phyloP scores from a whole-genome alignment of 345 rosid genomes.

The Punica granatum region DNA sequence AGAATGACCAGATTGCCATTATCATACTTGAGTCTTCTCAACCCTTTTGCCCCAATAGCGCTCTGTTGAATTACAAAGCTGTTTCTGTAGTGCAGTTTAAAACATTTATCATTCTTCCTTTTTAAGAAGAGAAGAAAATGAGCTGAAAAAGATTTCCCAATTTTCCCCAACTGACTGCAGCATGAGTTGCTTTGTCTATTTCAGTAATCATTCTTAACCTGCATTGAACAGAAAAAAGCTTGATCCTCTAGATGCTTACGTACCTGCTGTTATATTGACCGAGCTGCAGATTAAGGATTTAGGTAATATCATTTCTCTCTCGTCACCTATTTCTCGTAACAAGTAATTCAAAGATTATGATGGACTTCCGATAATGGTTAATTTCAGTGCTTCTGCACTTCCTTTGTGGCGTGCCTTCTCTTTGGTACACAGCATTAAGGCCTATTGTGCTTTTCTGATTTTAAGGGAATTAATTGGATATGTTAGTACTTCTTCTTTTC shows the following conservation, averaged over 20 bases:
- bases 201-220: slow-evolving; percentile 1
- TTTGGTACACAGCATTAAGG: too few species aligned
- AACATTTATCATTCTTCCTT: background rate
- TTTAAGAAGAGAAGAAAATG: background rate
- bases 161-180: background rate
- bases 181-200: background rate
- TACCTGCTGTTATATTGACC: slow-evolving; percentile 76
- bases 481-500: background rate
- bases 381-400: background rate
- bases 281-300: slow-evolving; percentile 63
- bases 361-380: background rate
- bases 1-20: background rate
- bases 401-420: background rate
- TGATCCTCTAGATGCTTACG: slow-evolving; percentile 71
- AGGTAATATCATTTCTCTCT: slow-evolving; percentile 27
- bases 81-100: background rate
- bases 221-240: slow-evolving; percentile 58
- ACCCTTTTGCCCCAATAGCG: background rate
- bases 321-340: background rate
- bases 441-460: too few species aligned
- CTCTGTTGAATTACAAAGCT: background rate
- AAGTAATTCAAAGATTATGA: background rate
- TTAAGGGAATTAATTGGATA: background rate
- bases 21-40: background rate
- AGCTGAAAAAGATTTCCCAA: background rate